Evolutionary conservation across 2,329 filamentous ascomycete genomes (phyloP).

Genomic region (Blastomyces percursus): DNA sequence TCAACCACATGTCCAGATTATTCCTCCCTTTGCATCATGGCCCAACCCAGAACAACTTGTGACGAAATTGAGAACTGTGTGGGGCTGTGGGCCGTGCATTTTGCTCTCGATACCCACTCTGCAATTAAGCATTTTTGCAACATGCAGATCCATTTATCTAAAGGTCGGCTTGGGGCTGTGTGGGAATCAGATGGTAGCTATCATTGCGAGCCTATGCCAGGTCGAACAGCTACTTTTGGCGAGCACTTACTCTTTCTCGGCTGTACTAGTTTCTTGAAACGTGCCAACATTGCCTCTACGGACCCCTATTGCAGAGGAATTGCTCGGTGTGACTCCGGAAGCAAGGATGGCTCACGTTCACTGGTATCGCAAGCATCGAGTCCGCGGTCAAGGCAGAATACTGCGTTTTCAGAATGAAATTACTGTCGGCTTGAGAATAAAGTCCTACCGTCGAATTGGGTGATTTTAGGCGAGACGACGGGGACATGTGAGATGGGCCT

Average conservation of each 20-base stretch:
- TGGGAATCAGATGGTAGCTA: neutral
- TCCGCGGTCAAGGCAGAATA: neutral
- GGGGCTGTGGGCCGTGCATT: conserved; percentile 1
- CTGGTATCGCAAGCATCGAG: neutral
- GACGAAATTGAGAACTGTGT: neutral
- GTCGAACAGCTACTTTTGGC: neutral
- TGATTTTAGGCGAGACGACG: neutral
- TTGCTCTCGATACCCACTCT: neutral
- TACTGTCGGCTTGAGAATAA: neutral
- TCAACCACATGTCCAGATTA: neutral
- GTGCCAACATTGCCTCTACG: neutral
- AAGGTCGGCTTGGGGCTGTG: conserved; percentile 2
- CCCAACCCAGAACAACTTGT: neutral
- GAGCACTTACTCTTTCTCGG: neutral
- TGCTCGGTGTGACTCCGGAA: neutral
- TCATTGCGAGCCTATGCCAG: neutral
- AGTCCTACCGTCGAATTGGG: neutral
- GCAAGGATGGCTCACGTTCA: neutral
- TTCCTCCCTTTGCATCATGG: neutral
- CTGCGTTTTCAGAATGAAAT: neutral
- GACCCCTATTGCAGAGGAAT: neutral
- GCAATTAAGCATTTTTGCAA: neutral
- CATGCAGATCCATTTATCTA: neutral
- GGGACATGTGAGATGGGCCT: neutral
- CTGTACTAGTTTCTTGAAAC: neutral